Conservation (phyloP, 495 filamentous ascomycete species). For the Lasiosphaeria miniovina region DNA sequence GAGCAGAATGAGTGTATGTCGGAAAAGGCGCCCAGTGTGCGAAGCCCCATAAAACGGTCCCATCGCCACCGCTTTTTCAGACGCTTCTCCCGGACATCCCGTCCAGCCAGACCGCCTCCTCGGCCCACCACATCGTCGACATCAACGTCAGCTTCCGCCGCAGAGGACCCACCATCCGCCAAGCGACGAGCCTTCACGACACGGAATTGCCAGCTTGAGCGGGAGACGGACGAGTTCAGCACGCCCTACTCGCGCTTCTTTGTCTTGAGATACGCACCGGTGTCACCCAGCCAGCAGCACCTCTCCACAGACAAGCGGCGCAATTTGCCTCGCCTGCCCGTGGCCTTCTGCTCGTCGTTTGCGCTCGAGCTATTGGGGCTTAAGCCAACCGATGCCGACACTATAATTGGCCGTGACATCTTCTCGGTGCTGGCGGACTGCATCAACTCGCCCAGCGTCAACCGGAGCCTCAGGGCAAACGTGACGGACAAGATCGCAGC, state of each 20-base stretch:
- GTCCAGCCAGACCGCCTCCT: not conserved
- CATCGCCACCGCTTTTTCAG: slow-evolving; percentile 27
- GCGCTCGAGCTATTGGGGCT: slow-evolving; percentile 45
- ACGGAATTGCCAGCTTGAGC: not conserved
- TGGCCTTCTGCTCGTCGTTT: slow-evolving; percentile 28
- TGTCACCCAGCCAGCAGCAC: not conserved
- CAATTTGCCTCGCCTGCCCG: slow-evolving; percentile 9
- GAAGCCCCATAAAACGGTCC: not conserved
- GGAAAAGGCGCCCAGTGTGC: not conserved
- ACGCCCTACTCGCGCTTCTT: slow-evolving; percentile 51
- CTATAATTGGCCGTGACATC: slow-evolving; percentile 45
- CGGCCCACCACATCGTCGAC: slow-evolving; percentile 7
- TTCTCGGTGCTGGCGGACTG: slow-evolving; percentile 48
- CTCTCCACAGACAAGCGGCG: not conserved
- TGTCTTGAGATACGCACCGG: slow-evolving; percentile 23
- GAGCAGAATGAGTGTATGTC: not conserved
- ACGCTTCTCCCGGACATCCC: slow-evolving; percentile 15
- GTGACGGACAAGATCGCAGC: slow-evolving; percentile 37
- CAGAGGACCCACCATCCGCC: not conserved
- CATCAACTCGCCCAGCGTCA: slow-evolving; percentile 31
- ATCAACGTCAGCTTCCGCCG: not conserved
- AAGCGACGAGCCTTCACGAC: not conserved
- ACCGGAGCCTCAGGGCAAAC: slow-evolving; percentile 33
- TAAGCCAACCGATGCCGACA: slow-evolving; percentile 26
- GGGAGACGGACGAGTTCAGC: slow-evolving; percentile 13